Conservation (phyloP, 768 basidiomycete genomes). For the Sistotremastrum niveocremeum region DNA sequence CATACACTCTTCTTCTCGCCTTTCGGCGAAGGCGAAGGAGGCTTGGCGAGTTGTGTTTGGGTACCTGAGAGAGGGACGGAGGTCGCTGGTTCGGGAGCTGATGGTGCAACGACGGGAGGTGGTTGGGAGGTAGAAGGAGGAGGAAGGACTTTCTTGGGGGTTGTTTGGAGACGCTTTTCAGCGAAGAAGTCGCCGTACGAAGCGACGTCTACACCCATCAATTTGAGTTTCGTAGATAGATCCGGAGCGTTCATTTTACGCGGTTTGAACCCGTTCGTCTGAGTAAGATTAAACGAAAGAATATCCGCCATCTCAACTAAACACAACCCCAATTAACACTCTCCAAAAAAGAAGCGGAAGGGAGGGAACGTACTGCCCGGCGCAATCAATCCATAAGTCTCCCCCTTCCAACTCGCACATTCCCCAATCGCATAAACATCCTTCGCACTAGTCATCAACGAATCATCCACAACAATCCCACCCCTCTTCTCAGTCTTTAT, state of each 20-base stretch:
- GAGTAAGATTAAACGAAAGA: constrained; percentile 57
- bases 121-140: no score
- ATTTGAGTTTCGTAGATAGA: constrained; percentile 56
- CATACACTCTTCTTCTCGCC: no score
- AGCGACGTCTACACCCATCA: constrained; percentile 52
- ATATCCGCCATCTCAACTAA: constrained; percentile 69
- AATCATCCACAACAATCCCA: constrained; percentile 46
- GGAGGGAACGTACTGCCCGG: constrained; percentile 46
- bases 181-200: constrained; percentile 65
- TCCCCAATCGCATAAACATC: constrained; percentile 67
- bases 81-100: no score
- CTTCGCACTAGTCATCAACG: constrained; percentile 39
- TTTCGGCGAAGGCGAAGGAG: no score
- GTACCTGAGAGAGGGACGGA: no score
- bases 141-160: neutral
- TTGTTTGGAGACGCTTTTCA: constrained; percentile 11
- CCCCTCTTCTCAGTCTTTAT: constrained; percentile 35
- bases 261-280: constrained; percentile 28
- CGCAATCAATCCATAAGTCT: constrained; percentile 61
- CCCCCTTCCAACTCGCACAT: constrained; percentile 54
- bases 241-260: constrained; percentile 50
- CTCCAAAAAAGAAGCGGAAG: no score
- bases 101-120: no score
- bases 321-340: no score
- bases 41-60: no score